Base-by-base conservation (phyloP, 2,329 filamentous ascomycete species). In the Paecilomyces sp. region DNA sequence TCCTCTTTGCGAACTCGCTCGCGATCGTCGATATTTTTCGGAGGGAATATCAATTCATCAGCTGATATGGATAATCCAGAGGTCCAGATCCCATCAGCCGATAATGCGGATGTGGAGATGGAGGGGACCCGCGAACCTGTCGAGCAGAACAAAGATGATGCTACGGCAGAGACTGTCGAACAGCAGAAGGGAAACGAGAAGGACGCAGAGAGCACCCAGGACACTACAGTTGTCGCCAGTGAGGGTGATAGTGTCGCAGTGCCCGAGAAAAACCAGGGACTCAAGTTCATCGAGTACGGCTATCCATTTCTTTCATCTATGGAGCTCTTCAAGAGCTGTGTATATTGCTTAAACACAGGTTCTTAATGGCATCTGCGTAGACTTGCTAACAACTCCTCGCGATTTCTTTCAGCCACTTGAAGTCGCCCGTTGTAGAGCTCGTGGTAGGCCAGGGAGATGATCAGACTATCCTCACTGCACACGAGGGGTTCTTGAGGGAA, bases 401-500 rank as follows among this genome's bases (percentile, higher is more conserved):
- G 34, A 24, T 57, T 25, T 33, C 22, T 52, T 57, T 30, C 25
- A 76, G 74, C 30, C 89, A 88, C 67, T 79, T 92, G 24, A 82
- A 80, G 63, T 91, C 87, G 63, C 88, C 89, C 0, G 80, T 91
- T 11, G 84, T 92, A 33, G 85, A 85, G 15, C 75, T 92, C 30
- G 70, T 86, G n/a, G 80, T 91, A 22, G 88, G 88, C 12, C 75
- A 76, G 55, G 86, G 81, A 59, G 84, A 85, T 3, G 73, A 77
- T 1, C 80, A 84, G 67, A 86, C 85, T 9, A 80, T 86, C 33
- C 82, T 97, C 60, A 87, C 85, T 25, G 91, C 91, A 6, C 92
- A 97, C 74, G 88, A 96, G 76, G 87, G 81, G 2, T 82, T 97
- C 28, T 81, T 97, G 36, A 70, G 78, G 11, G 83, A 87, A 71